phyloP scores from a whole-genome alignment of 495 filamentous ascomycete species.

The Neurospora hispaniola region DNA sequence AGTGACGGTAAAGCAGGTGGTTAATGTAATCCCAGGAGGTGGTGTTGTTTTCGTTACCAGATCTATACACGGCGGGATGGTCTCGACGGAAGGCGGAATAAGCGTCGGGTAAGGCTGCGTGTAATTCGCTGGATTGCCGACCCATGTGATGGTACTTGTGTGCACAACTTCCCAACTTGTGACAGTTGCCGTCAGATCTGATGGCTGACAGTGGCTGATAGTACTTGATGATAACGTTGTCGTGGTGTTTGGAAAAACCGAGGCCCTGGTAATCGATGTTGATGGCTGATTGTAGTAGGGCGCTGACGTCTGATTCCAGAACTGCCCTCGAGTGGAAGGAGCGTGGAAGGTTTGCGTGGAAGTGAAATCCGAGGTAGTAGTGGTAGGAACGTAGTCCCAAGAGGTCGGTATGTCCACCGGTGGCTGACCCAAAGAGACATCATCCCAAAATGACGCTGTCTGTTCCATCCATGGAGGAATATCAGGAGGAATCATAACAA shows the following conservation, averaged over 20 bases:
- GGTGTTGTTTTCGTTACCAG: slow-evolving; percentile 1
- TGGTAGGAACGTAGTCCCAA: neutral
- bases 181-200: slow-evolving; percentile 1
- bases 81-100: slow-evolving; percentile 20
- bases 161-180: slow-evolving; percentile 31
- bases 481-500: neutral
- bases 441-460: neutral
- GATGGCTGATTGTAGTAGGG: slow-evolving; percentile 6
- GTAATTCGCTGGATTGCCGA: slow-evolving; percentile 31
- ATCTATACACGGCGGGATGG: slow-evolving; percentile 23
- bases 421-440: neutral
- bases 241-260: neutral
- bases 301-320: neutral
- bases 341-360: neutral
- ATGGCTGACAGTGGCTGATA: slow-evolving; percentile 11
- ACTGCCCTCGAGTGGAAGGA: neutral
- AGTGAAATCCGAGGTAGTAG: neutral
- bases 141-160: slow-evolving; percentile 36
- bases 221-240: neutral
- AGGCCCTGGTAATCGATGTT: neutral
- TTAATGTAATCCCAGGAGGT: slow-evolving; percentile 25
- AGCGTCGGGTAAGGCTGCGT: slow-evolving; percentile 31
- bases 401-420: neutral
- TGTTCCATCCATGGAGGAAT: neutral
- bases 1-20: slow-evolving; percentile 19